Conservation (phyloP, 192 early-diverging fungal species). For the Cetraspora pellucida region DNA sequence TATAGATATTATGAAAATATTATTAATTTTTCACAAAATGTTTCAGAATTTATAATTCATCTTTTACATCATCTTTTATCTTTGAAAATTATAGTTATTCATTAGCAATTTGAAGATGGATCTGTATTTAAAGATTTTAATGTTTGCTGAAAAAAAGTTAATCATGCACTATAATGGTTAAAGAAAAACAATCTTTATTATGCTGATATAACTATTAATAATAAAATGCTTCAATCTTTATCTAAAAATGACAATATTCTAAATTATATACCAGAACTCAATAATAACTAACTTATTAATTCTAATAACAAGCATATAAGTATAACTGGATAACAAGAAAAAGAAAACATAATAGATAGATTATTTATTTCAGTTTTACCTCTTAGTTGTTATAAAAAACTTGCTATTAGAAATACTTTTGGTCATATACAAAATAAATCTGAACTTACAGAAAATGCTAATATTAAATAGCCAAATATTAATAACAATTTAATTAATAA, state of each 20-base stretch:
- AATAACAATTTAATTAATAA: neutral
- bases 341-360: neutral
- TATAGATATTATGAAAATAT: neutral
- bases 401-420: slow-evolving; percentile 2
- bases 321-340: too few relatives aligned
- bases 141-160: neutral
- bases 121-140: neutral
- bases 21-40: neutral
- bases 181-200: neutral
- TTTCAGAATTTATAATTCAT: neutral
- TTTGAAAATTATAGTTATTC: neutral
- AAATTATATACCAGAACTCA: too few relatives aligned
- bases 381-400: neutral
- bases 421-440: neutral
- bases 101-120: neutral
- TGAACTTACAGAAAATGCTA: too few relatives aligned
- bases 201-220: neutral
- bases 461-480: neutral
- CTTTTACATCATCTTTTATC: neutral
- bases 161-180: neutral
- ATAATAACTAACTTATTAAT: neutral
- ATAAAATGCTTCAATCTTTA: neutral
- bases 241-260: neutral
- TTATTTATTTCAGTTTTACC: neutral
- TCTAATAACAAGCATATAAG: neutral